These are phyloP conservation scores for Secale cereale DNA, from an alignment of 176 grass and related monocot species.

Conservation along the genomic window DNA sequence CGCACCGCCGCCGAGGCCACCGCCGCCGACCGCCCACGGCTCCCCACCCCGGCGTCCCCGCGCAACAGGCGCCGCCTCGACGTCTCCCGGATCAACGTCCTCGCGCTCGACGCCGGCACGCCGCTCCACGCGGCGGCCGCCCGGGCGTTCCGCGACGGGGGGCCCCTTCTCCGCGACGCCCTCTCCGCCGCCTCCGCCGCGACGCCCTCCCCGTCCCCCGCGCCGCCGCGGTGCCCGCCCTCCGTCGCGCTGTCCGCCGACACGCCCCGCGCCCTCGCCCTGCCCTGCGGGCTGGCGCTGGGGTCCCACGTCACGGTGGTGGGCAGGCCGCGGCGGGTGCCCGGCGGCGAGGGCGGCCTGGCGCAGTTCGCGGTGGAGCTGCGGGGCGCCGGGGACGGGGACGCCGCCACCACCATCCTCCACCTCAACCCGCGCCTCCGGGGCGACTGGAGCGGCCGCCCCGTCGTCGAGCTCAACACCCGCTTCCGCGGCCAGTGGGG, in stretches of 20 bases:
- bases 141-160: slow-evolving; percentile 21
- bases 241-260: slow-evolving; percentile 23
- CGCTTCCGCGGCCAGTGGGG: slow-evolving; percentile 91
- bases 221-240: slow-evolving; percentile 39
- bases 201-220: neutral
- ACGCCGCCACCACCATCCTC: slow-evolving; percentile 61
- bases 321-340: slow-evolving; percentile 40
- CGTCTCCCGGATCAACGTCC: slow-evolving; percentile 11
- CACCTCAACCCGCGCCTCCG: slow-evolving; percentile 81
- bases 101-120: neutral
- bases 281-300: slow-evolving; percentile 72
- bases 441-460: slow-evolving; percentile 74
- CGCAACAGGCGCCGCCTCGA: neutral
- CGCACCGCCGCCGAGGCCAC: neutral
- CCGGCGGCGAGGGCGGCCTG: slow-evolving; percentile 19
- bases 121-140: slow-evolving; percentile 27
- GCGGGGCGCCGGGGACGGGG: slow-evolving; percentile 51
- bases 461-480: slow-evolving; percentile 87
- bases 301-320: slow-evolving; percentile 88
- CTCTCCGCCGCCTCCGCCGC: neutral
- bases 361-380: slow-evolving; percentile 81
- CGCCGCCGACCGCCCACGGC: neutral
- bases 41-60: neutral
- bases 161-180: slow-evolving; percentile 30
- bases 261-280: neutral